Evolutionary conservation across 257 asterid species (phyloP), one percentile per base, ranked within the genome.

Genomic region (Nyctanthes arbortristis): DNA sequence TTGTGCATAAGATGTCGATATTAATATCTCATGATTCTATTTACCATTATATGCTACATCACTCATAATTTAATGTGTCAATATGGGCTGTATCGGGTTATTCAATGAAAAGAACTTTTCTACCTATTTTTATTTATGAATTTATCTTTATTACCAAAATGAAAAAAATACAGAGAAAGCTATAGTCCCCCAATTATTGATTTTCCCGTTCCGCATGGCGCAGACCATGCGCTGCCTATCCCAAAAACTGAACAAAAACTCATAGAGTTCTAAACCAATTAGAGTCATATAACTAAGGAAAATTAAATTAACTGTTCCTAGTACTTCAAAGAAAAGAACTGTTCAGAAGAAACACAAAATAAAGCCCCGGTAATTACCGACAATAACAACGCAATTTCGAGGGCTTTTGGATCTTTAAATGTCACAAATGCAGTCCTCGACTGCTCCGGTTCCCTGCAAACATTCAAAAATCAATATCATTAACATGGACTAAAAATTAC

Each of bases 311-410:
- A n/a, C n/a, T n/a, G n/a, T n/a, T n/a, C n/a, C n/a, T n/a, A n/a
- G n/a, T n/a, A n/a, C n/a, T n/a, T 2, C 20, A 58, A 37, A 25
- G 31, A n/a, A 14, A 27, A n/a, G 1, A 8, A 24, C 5, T 32
- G 39, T 30, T 27, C 60, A 33, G 40, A 28, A 49, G 18, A 39
- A 34, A 58, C 34, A 7, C 34, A 18, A 58, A 68, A 70, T 30
- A 58, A 65, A 49, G 40, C 4, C 16, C 63, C 70, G 28, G 57
- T 68, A 13, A 62, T 72, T 86, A 93, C 99, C 79, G 99, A 91
- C 80, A 93, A 78, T 40, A 91, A 65, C 78, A 89, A 76, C 69
- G 99, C 99, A 69, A 93, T 93, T 84, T 91, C 99, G 47, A 93
- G 96, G 29, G 97, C 96, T 76, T 73, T 83, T 3, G 97, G 86